A percentile compares a stretch with the other conserved stretches of the same genome.
Conservation (phyloP, 1,284 basidiomycete genomes). For the Puccinia horiana region DNA sequence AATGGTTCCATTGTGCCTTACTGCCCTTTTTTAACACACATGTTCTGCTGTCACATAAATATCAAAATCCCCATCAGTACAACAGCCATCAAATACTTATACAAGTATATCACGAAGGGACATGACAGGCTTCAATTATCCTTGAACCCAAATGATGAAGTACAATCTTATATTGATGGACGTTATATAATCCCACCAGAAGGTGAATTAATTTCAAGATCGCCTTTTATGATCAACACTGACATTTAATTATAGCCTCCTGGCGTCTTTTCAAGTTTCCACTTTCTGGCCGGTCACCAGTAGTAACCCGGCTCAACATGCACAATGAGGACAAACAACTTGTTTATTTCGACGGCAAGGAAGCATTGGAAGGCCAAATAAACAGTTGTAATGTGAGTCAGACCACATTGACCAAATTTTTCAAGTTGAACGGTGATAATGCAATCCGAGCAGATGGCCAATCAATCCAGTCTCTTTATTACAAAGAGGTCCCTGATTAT, state of each 20-base stretch:
- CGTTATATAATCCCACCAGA: constrained; percentile 8
- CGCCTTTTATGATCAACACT: too few relatives aligned
- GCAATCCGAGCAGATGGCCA: neutral
- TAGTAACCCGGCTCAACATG: neutral
- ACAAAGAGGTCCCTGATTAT: neutral
- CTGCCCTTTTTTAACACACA: neutral
- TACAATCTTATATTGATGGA: neutral
- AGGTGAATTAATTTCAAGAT: too few relatives aligned
- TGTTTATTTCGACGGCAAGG: neutral
- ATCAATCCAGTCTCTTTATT: neutral
- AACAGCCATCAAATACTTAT: constrained; percentile 5
- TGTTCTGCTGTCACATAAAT: constrained; percentile 20
- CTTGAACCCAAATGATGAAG: neutral
- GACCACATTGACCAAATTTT: neutral
- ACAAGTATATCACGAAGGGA: constrained; percentile 34
- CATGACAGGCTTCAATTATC: neutral
- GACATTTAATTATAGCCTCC: too few relatives aligned
- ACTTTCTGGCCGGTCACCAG: neutral
- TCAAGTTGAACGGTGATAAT: neutral
- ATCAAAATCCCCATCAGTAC: neutral
- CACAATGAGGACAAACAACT: neutral
- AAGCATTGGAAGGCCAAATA: neutral
- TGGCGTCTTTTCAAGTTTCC: too few relatives aligned
- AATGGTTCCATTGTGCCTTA: constrained; percentile 16
- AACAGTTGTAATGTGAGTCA: neutral